Evolutionary conservation across 2,329 filamentous ascomycete genomes (phyloP).

Genomic region (Aspergillus unguis): DNA sequence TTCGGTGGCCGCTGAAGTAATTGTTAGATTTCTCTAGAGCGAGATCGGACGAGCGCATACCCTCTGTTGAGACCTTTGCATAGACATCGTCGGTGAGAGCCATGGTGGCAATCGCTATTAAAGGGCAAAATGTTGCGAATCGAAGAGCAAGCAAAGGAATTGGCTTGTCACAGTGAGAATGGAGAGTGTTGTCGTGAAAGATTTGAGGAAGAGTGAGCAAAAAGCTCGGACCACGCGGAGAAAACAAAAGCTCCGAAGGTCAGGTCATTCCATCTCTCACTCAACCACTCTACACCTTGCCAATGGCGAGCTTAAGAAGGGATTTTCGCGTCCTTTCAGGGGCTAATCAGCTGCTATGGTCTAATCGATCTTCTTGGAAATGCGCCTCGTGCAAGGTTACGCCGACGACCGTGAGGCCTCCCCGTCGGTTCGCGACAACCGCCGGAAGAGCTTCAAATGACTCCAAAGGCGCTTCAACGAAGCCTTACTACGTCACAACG

Average conservation of each 20-base stretch:
- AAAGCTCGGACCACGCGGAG: constrained; percentile 38
- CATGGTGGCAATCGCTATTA: constrained; percentile 24
- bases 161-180: no score
- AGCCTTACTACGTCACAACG: constrained; percentile 93
- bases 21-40: neutral
- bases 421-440: constrained; percentile 31
- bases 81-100: constrained; percentile 34
- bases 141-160: no score
- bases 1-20: constrained; percentile 59
- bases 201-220: constrained; percentile 18
- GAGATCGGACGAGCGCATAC: constrained; percentile 22
- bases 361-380: constrained; percentile 27
- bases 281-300: constrained; percentile 8
- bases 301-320: constrained; percentile 29
- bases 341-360: constrained; percentile 26
- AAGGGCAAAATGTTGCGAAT: neutral
- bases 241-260: constrained; percentile 25
- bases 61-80: constrained; percentile 43
- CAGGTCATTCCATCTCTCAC: constrained; percentile 14
- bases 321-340: constrained; percentile 31
- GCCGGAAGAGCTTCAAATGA: constrained; percentile 16
- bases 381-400: constrained; percentile 28
- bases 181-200: no score
- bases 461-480: constrained; percentile 39
- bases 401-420: constrained; percentile 18